Evolutionary conservation across 768 basidiomycete species (phyloP).

Genomic region (Leccinum subtestaceum): DNA sequence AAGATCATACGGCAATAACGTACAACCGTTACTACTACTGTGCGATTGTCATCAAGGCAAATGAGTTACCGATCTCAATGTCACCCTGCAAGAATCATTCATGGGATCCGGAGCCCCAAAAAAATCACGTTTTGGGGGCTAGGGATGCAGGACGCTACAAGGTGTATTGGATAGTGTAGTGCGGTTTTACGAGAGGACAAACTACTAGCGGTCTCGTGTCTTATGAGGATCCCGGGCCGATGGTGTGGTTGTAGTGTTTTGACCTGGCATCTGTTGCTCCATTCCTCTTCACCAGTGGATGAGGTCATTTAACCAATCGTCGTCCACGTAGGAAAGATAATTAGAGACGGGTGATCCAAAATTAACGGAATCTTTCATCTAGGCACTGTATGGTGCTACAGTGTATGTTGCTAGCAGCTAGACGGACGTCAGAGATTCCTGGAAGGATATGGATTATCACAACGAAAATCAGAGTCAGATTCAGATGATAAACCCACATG

Average conservation of each 20-base stretch:
- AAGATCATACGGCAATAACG: neutral
- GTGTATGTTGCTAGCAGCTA: no score
- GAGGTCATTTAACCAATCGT: no score
- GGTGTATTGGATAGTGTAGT: neutral
- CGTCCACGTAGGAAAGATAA: neutral
- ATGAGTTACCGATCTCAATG: neutral
- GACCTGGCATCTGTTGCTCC: no score
- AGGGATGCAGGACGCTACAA: neutral
- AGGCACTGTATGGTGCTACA: no score
- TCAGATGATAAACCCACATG: no score
- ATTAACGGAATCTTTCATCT: no score
- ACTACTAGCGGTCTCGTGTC: neutral
- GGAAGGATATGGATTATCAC: no score
- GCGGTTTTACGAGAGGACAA: neutral
- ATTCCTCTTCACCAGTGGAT: no score
- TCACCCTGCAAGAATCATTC: neutral
- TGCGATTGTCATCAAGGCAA: neutral
- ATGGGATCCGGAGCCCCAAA: neutral
- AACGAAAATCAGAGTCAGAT: no score
- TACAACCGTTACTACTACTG: neutral
- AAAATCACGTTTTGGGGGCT: neutral
- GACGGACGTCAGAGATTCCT: no score
- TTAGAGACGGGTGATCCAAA: neutral
- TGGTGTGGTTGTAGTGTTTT: neutral
- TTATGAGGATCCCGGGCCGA: neutral